Evolutionary conservation across 176 grass and related monocot species (phyloP).

Genomic region (Lolium rigidum): DNA sequence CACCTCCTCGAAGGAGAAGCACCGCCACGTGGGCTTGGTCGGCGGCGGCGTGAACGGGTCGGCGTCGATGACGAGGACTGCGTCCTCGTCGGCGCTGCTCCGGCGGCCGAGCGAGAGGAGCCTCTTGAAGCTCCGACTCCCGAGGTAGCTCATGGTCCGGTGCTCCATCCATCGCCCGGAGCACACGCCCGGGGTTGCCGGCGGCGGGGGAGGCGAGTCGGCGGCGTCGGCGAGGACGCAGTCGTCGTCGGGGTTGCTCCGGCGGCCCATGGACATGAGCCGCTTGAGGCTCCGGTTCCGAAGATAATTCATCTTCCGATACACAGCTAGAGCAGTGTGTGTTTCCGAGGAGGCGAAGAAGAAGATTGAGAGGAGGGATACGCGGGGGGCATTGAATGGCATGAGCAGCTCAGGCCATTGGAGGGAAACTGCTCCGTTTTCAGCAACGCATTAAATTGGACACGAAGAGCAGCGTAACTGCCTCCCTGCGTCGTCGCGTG

Average conservation of each 20-base stretch:
- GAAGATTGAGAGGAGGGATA: background rate
- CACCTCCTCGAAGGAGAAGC: slow-evolving; percentile 78
- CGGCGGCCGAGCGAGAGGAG: slow-evolving; percentile 64
- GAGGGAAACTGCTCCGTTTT: slow-evolving; percentile 8
- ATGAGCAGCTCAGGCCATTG: background rate
- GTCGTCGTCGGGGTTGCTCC: slow-evolving; percentile 26
- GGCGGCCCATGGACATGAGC: slow-evolving; percentile 27
- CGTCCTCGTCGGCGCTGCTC: slow-evolving; percentile 50
- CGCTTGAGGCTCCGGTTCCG: slow-evolving; percentile 19
- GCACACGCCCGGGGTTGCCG: background rate
- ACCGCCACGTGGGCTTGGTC: slow-evolving; percentile 67
- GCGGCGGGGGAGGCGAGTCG: slow-evolving; percentile 1
- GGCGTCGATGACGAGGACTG: background rate
- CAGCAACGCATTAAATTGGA: slow-evolving; percentile 40
- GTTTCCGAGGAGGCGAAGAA: background rate
- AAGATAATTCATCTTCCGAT: background rate
- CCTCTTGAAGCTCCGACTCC: slow-evolving; percentile 70
- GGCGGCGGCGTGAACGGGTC: background rate
- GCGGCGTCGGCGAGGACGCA: background rate
- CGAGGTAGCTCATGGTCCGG: slow-evolving; percentile 50
- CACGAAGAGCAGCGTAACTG: background rate
- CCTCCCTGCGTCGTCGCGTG: slow-evolving; percentile 15
- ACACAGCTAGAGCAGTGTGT: background rate
- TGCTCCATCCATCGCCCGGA: slow-evolving; percentile 1
- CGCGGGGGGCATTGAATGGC: slow-evolving; percentile 41